These are phyloP conservation scores for Nigrograna mackinnonii DNA, from an alignment of 2,329 filamentous ascomycete species.

Conservation along the genomic window DNA sequence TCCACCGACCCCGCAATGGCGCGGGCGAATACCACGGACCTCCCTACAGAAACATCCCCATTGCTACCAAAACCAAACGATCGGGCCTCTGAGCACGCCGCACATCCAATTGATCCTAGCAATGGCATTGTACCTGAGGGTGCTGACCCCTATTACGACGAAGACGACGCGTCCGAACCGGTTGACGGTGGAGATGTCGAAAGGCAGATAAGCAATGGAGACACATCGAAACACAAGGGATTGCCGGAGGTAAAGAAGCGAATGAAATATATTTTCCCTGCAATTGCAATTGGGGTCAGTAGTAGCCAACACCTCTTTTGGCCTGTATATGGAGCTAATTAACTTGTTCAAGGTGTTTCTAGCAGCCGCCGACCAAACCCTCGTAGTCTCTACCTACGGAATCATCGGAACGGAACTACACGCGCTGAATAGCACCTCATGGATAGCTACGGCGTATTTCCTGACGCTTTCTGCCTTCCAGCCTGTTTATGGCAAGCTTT, in stretches of 20 bases:
- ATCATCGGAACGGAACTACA: constrained; percentile 76
- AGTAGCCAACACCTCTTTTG: too few relatives aligned
- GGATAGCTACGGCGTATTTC: constrained; percentile 75
- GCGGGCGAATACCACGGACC: neutral
- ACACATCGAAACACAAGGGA: constrained; percentile 45
- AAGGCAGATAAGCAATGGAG: constrained; percentile 35
- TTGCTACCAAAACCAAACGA: constrained; percentile 41
- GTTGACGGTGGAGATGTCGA: constrained; percentile 37
- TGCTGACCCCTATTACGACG: constrained; percentile 16
- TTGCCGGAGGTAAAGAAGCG: constrained; percentile 53
- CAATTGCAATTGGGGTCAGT: constrained; percentile 64
- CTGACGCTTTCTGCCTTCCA: constrained; percentile 76
- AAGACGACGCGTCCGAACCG: constrained; percentile 6
- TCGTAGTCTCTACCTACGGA: constrained; percentile 77
- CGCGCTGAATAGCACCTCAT: constrained; percentile 73
- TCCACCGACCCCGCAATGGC: constrained; percentile 6
- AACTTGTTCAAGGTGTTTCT: constrained; percentile 63
- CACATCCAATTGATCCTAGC: constrained; percentile 23
- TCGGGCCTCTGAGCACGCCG: too few relatives aligned
- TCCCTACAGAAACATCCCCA: constrained; percentile 50
- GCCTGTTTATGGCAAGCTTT: constrained; percentile 72
- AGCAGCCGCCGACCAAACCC: constrained; percentile 73
- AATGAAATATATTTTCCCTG: constrained; percentile 63
- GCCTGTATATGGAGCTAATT: neutral
- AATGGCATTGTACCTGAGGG: constrained; percentile 28